Percentiles rank a stretch among this genome's conserved stretches.
phyloP scores from a whole-genome alignment of 345 rosid species.

The Euphorbia peplus region DNA sequence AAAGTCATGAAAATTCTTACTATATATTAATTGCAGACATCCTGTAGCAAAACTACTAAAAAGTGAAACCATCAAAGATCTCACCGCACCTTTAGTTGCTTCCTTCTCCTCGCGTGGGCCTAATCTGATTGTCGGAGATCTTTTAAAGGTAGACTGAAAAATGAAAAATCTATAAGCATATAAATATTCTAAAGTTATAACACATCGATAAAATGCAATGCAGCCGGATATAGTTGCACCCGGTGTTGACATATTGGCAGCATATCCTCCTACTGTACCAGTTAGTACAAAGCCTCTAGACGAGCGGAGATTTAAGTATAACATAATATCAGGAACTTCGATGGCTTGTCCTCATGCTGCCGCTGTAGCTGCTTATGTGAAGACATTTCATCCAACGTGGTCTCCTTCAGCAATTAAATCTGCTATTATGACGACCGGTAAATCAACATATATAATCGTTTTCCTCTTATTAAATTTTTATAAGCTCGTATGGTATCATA shows the following conservation, averaged over 20 bases:
- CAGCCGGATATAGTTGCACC: constrained; percentile 54
- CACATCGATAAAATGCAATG: background rate
- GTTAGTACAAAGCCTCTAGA: constrained; percentile 6
- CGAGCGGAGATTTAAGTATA: constrained; percentile 23
- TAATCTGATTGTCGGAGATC: constrained; percentile 18
- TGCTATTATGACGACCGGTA: constrained; percentile 65
- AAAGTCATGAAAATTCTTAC: background rate
- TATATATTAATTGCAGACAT: background rate
- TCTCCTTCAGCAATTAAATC: too few species aligned
- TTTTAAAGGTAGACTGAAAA: constrained; percentile 19
- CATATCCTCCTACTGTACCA: constrained; percentile 28
- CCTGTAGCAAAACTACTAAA: constrained; percentile 32
- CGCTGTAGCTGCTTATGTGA: constrained; percentile 42
- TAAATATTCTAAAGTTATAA: background rate
- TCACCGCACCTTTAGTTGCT: constrained; percentile 32
- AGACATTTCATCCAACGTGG: constrained; percentile 49
- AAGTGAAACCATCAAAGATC: constrained; percentile 26
- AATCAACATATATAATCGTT: background rate
- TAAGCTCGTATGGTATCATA: background rate
- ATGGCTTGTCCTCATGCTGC: constrained; percentile 60
- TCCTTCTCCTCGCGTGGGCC: constrained; percentile 48
- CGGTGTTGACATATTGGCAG: constrained; percentile 41
- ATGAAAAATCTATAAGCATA: too few species aligned
- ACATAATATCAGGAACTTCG: constrained; percentile 47
- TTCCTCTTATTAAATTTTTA: background rate